A percentile compares a stretch with the other conserved stretches of the same genome.
Evolutionary conservation across 208 protist species (phyloP).

Genomic region (Trypanosoma scelopori): DNA sequence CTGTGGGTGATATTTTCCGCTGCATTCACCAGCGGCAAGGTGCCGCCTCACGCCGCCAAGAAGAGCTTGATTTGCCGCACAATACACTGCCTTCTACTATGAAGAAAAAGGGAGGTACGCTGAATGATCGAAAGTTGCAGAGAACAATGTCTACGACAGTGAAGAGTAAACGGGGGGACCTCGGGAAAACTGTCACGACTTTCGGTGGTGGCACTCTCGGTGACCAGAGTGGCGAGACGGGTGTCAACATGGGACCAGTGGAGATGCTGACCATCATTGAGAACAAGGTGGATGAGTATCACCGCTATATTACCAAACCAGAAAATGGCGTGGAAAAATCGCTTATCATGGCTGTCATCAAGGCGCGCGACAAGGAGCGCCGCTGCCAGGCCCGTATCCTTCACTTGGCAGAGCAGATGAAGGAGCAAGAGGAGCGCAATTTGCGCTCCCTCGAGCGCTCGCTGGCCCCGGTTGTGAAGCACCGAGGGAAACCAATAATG

Average conservation of each 20-base stretch:
- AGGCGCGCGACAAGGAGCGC: slow-evolving; percentile 86
- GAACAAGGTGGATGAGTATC: slow-evolving; percentile 90
- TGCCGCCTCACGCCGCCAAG: slow-evolving; percentile 5
- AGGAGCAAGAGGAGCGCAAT: slow-evolving; percentile 79
- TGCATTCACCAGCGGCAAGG: slow-evolving; percentile 19
- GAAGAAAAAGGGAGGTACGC: background rate
- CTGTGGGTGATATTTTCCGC: slow-evolving; percentile 69
- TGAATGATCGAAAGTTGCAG: background rate
- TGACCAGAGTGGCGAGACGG: slow-evolving; percentile 24
- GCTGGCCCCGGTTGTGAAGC: slow-evolving; percentile 72
- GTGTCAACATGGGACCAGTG: slow-evolving; percentile 81
- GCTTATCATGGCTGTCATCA: slow-evolving; percentile 76
- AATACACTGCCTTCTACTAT: background rate
- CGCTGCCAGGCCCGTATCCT: slow-evolving; percentile 65
- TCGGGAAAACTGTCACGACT: background rate
- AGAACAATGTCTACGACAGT: background rate
- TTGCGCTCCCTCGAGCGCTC: slow-evolving; percentile 72
- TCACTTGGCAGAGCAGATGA: slow-evolving; percentile 71
- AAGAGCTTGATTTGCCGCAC: slow-evolving; percentile 3
- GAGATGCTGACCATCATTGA: slow-evolving; percentile 93
- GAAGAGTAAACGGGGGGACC: slow-evolving; percentile 21
- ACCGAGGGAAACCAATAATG: slow-evolving; percentile 80
- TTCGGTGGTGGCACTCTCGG: slow-evolving; percentile 17
- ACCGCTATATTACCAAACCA: slow-evolving; percentile 69
- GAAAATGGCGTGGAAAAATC: slow-evolving; percentile 65